Conservation (phyloP, 225 moss, liverwort and hornwort species). For the Marchantia polymorpha region DNA sequence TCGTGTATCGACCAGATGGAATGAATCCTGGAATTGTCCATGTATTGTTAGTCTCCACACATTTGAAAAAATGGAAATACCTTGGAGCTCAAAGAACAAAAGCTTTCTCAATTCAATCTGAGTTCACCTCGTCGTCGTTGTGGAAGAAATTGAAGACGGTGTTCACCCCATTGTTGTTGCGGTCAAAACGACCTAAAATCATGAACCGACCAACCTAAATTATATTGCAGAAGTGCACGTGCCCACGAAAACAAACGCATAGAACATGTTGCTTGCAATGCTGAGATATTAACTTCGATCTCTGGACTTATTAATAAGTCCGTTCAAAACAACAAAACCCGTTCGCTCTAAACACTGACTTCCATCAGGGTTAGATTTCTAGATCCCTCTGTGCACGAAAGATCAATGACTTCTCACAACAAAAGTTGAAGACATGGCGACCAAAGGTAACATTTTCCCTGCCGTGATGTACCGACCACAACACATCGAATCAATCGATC, state of each 20-base stretch:
- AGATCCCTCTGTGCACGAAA: neutral
- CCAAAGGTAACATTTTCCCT: neutral
- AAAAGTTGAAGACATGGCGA: neutral
- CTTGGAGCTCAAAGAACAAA: neutral
- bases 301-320: no score
- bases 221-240: neutral
- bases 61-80: neutral
- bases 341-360: no score
- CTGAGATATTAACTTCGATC: no score
- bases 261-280: neutral
- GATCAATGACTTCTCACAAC: neutral
- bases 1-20: constrained; percentile 93
- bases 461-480: neutral
- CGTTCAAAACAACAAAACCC: no score
- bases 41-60: neutral
- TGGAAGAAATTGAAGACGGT: constrained; percentile 96
- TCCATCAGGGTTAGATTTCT: no score
- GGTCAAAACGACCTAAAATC: constrained; percentile 76
- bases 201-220: constrained; percentile 10
- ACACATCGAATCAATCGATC: neutral
- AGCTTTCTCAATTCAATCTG: no score
- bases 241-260: neutral
- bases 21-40: constrained; percentile 59
- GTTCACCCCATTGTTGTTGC: constrained; percentile 63
- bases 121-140: constrained; percentile 80